phyloP scores from a whole-genome alignment of 2,329 filamentous ascomycete species.

The Venturia effusa region DNA sequence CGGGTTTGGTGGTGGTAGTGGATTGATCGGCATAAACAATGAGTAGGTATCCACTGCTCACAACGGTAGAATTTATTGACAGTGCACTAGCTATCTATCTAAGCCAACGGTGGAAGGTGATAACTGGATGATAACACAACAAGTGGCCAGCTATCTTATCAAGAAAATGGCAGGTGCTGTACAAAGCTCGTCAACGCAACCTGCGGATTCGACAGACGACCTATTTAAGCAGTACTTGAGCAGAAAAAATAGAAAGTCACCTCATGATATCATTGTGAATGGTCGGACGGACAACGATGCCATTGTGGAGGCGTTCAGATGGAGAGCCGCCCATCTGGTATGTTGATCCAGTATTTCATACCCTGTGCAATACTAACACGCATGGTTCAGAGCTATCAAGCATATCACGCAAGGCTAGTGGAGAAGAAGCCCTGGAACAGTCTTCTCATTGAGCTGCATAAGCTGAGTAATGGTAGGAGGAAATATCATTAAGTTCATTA shows the following conservation, averaged over 20 bases:
- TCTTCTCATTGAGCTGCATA: constrained; percentile 32
- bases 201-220: constrained; percentile 29
- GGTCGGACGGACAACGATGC: constrained; percentile 26
- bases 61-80: neutral
- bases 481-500: neutral
- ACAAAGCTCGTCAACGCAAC: constrained; percentile 20
- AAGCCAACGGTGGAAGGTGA: constrained; percentile 47
- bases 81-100: constrained; percentile 28
- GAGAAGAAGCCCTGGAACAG: constrained; percentile 38
- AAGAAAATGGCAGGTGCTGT: constrained; percentile 39
- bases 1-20: constrained; percentile 42
- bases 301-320: constrained; percentile 35
- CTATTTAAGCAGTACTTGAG: constrained; percentile 32
- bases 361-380: neutral
- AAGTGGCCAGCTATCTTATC: constrained; percentile 40
- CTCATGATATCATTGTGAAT: constrained; percentile 19
- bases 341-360: constrained; percentile 5
- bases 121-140: constrained; percentile 48
- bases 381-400: constrained; percentile 14
- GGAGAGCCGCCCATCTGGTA: constrained; percentile 32
- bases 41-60: constrained; percentile 20
- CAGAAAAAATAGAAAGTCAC: constrained; percentile 19
- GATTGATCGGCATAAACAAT: constrained; percentile 40
- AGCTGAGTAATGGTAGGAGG: constrained; percentile 25
- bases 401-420: constrained; percentile 33